Evolutionary conservation across 805 yeast species (phyloP), one percentile per base, ranked within the genome.

Genomic region (Saccharomycopsis sp.): DNA sequence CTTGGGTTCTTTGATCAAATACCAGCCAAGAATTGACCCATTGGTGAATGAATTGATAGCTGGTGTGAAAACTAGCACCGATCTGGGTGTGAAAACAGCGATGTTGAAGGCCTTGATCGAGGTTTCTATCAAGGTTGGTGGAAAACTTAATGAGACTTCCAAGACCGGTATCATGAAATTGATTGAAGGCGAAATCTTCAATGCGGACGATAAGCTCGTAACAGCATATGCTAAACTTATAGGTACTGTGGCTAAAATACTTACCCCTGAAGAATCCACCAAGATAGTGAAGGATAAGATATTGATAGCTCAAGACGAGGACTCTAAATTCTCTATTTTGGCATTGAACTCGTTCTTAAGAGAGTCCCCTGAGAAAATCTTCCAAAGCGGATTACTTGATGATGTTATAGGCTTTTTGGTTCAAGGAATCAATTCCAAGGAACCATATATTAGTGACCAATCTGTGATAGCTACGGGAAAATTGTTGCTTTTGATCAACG

Each of bases 1-100:
- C 0, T 75, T 94, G 64, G 97, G 97, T 56, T 83, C 92, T 8
- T 79, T 94, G 68, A 89, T 93, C 67, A 86, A 85, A 67, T 85
- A 86, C 68, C 97, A 92, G 72, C 92, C 97, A 5, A 82, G 97
- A 68, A 92, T 93, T 57, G 99, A 93, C 70, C 96, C 97, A 2
- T 79, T 93, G 58, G 90, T 91, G 3, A 79, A 88, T 47, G 98
- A 93, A 69, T 78, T 92, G 61, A 84, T 91, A 14, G 72, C 82
- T 52, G 94, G 94, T 56, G 89, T 89, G 14, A 86, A 81, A 66
- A 76, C 77, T 59, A 77, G 88, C 20, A 76, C 78, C n/a, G 84
- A 82, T 60, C 73, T 73, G 52, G 93, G 90, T 56, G 91, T 91
- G 24, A 87, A 87, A 65, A 82, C 89, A 9, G 89, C 97, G 0